These are phyloP conservation scores for Paecilomyces formosus DNA, from an alignment of 2,329 filamentous ascomycete genomes.

Conservation along the genomic window DNA sequence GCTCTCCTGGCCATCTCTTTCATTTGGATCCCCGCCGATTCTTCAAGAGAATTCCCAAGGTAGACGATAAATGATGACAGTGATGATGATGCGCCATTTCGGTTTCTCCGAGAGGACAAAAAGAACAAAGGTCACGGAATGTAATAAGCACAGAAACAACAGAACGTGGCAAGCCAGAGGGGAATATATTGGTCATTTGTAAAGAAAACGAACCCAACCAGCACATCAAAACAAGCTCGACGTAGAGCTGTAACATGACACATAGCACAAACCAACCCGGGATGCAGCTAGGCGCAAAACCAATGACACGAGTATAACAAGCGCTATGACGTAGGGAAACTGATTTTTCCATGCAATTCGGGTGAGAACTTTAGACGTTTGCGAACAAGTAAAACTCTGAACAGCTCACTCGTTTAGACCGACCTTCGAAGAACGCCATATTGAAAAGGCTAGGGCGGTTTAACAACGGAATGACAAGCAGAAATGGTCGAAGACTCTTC, in stretches of 20 bases:
- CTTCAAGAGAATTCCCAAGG: background rate
- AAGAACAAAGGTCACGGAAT: background rate
- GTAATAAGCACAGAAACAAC: background rate
- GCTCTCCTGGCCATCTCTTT: background rate
- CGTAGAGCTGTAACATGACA: background rate
- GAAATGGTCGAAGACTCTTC: constrained; percentile 12
- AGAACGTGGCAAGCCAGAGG: background rate
- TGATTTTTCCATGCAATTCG: constrained; percentile 13
- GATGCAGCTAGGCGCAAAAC: constrained; percentile 3
- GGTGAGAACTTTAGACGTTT: constrained; percentile 9
- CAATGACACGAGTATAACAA: constrained; percentile 5
- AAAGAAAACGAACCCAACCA: background rate
- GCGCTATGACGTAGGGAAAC: constrained; percentile 6
- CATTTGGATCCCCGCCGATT: background rate
- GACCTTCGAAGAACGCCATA: constrained; percentile 16
- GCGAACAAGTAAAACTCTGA: constrained; percentile 8
- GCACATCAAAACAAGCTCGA: background rate
- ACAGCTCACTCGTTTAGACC: constrained; percentile 13
- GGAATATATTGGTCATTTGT: background rate
- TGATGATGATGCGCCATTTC: background rate
- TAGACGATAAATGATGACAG: background rate
- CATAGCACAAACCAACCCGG: background rate
- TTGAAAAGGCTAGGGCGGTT: constrained; percentile 7
- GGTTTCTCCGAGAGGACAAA: background rate
- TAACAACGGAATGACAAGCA: constrained; percentile 2